phyloP scores from a whole-genome alignment of 1,139 yeast genomes.

The Candida sp. region DNA sequence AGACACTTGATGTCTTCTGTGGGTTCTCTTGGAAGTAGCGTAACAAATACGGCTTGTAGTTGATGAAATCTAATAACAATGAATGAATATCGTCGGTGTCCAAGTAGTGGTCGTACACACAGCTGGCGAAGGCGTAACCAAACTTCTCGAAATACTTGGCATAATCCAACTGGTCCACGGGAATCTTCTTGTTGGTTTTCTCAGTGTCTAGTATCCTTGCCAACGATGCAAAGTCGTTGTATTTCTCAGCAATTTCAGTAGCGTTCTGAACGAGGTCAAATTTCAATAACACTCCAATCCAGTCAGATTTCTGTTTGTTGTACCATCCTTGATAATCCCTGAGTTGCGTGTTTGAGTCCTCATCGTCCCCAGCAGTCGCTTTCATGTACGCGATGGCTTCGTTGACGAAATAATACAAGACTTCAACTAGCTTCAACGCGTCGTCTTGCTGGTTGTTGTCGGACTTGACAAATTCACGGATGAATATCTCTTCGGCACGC shows the following conservation, averaged over 20 bases:
- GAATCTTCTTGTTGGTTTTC: constrained; percentile 22
- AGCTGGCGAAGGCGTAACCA: constrained; percentile 72
- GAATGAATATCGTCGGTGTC: constrained; percentile 55
- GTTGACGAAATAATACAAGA: constrained; percentile 41
- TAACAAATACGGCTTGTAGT: constrained; percentile 53
- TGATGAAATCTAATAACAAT: constrained; percentile 61
- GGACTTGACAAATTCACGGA: constrained; percentile 19
- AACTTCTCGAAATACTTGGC: constrained; percentile 60
- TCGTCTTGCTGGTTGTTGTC: constrained; percentile 19
- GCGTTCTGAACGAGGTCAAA: constrained; percentile 57
- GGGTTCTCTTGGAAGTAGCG: constrained; percentile 54
- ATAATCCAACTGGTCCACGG: constrained; percentile 30
- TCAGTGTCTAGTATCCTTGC: constrained; percentile 67
- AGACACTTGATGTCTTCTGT: constrained; percentile 55
- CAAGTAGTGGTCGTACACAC: constrained; percentile 65
- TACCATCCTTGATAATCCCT: constrained; percentile 40
- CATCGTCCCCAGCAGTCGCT: constrained; percentile 13
- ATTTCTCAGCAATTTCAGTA: constrained; percentile 66
- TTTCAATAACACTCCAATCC: constrained; percentile 60
- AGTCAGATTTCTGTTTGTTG: constrained; percentile 31
- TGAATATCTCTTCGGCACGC: constrained; percentile 35
- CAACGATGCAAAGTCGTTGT: constrained; percentile 67
- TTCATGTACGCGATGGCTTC: constrained; percentile 43
- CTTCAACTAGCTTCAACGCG: constrained; percentile 27
- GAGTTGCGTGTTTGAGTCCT: constrained; percentile 11